A percentile compares a stretch with the other conserved stretches of the same genome.
phyloP scores from a whole-genome alignment of 2,329 filamentous ascomycete genomes.

The Pseudovirgaria hyperparasitica region DNA sequence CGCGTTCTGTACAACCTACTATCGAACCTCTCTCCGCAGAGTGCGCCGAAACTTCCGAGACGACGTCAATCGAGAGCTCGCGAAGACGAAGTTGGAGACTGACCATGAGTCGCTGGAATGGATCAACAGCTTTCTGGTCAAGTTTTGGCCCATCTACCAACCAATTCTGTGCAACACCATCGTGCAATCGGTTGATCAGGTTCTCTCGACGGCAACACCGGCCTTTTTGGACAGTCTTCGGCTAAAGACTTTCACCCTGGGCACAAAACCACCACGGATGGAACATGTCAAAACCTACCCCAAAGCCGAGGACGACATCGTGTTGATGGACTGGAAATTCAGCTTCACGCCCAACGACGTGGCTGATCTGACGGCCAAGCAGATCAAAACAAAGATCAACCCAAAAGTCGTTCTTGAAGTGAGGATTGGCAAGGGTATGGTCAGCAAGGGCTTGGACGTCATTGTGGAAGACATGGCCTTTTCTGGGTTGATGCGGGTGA shows the following conservation, averaged over 20 bases:
- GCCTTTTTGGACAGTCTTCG: constrained; percentile 87
- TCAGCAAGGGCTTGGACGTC: constrained; percentile 92
- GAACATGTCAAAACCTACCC: constrained; percentile 98
- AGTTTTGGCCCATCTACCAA: constrained; percentile 99
- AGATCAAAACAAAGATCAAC: constrained; percentile 91
- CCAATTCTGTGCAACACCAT: constrained; percentile 86
- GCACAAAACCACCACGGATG: constrained; percentile 87
- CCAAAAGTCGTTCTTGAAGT: constrained; percentile 94
- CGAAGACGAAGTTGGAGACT: constrained; percentile 74
- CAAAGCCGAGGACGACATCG: constrained; percentile 85
- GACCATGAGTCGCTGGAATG: constrained; percentile 91
- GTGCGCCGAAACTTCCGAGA: constrained; percentile 93
- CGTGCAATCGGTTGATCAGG: constrained; percentile 89
- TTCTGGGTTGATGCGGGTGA: constrained; percentile 88
- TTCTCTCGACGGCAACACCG: constrained; percentile 82
- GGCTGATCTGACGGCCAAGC: constrained; percentile 77
- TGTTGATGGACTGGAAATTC: constrained; percentile 99
- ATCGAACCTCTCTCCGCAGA: constrained; percentile 84
- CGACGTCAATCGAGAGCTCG: constrained; percentile 80
- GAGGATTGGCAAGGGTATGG: constrained; percentile 85
- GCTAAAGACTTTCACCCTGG: constrained; percentile 85
- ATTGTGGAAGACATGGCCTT: constrained; percentile 98
- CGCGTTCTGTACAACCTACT: constrained; percentile 87
- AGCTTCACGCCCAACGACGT: constrained; percentile 96
- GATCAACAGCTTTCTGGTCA: constrained; percentile 98